A percentile compares a stretch with the other conserved stretches of the same genome.
These are phyloP conservation scores for Cystofilobasidium ferigula DNA, from an alignment of 768 basidiomycete genomes.

Conservation along the genomic window DNA sequence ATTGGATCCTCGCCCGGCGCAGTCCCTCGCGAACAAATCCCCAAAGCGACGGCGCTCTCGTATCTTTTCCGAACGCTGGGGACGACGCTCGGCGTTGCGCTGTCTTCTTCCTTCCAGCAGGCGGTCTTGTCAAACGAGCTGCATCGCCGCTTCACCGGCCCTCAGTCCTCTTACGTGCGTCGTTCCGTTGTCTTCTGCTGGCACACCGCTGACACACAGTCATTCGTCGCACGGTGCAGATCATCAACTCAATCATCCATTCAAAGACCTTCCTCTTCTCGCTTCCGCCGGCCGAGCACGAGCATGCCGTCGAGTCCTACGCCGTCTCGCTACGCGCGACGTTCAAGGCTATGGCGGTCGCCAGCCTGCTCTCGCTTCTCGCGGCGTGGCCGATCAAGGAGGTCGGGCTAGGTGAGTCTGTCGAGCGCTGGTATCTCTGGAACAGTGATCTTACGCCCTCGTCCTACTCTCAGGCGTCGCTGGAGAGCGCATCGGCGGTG, in stretches of 20 bases:
- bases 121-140: constrained; percentile 13
- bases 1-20: not conserved
- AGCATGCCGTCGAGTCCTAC: constrained; percentile 14
- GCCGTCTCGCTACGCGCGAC: constrained; percentile 9
- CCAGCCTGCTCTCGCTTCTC: not conserved
- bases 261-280: constrained; percentile 22
- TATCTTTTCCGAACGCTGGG: constrained; percentile 24
- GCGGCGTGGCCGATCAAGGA: constrained; percentile 9
- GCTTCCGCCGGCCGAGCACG: not conserved
- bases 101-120: constrained; percentile 16
- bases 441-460: not conserved
- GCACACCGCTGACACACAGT: too few relatives aligned
- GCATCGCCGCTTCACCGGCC: not conserved
- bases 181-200: not conserved
- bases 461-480: not conserved
- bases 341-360: constrained; percentile 6
- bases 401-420: constrained; percentile 12
- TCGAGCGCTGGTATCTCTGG: not conserved
- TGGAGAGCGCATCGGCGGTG: not conserved
- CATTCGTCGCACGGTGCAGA: constrained; percentile 8
- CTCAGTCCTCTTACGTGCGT: not conserved
- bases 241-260: constrained; percentile 14
- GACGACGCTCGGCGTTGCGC: constrained; percentile 10
- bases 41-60: constrained; percentile 20
- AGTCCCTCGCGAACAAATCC: constrained; percentile 15